Percentiles rank a stretch among this genome's conserved stretches.
Conservation (phyloP, 164 flowering plant species). For the Echeveria elegans region DNA sequence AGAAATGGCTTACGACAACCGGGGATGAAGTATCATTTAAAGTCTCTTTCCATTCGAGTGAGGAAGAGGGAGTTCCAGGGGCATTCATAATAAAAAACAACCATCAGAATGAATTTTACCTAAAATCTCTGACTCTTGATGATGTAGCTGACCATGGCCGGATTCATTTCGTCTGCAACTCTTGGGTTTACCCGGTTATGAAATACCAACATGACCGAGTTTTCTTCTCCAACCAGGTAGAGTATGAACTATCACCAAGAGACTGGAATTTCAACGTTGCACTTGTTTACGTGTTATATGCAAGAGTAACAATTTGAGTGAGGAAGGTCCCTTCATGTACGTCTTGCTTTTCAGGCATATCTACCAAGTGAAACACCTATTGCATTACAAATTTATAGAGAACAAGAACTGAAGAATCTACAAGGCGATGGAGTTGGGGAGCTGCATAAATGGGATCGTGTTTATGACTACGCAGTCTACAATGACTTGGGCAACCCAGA, state of each 20-base stretch:
- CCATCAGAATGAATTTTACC: conserved; percentile 42
- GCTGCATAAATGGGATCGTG: conserved; percentile 70
- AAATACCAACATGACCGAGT: conserved; percentile 32
- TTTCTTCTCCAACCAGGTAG: conserved; percentile 50
- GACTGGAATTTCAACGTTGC: background rate
- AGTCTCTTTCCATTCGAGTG: conserved; percentile 37
- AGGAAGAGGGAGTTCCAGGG: conserved; percentile 40
- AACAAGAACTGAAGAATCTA: conserved; percentile 46
- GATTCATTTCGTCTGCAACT: conserved; percentile 48
- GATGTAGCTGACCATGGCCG: conserved; percentile 39
- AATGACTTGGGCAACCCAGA: conserved; percentile 81
- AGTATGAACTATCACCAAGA: background rate
- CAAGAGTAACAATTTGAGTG: background rate
- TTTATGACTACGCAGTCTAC: conserved; percentile 78
- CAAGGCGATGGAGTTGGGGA: conserved; percentile 67
- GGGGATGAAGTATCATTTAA: conserved; percentile 20
- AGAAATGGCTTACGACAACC: conserved; percentile 22
- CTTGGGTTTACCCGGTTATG: conserved; percentile 54
- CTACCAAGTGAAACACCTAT: conserved; percentile 62
- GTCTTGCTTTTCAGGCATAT: conserved; percentile 36
- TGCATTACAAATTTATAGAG: conserved; percentile 38
- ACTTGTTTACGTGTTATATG: background rate
- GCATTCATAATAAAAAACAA: conserved; percentile 39
- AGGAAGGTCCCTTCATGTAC: background rate
- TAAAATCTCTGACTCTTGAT: conserved; percentile 41